Evolutionary conservation across 2,329 filamentous ascomycete genomes (phyloP).

Genomic region (Hypomyces perniciosus): DNA sequence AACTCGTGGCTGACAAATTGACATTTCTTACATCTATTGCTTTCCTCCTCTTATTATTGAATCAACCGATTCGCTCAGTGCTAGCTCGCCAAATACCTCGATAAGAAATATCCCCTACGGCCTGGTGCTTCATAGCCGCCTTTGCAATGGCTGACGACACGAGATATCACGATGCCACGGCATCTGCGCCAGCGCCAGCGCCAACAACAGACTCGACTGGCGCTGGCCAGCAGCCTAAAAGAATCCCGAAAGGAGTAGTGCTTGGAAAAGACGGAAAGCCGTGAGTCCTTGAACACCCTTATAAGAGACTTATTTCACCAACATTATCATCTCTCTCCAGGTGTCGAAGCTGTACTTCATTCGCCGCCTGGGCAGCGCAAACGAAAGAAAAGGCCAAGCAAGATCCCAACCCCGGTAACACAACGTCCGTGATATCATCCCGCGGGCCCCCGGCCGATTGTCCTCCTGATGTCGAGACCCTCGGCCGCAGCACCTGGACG

Average conservation of each 20-base stretch:
- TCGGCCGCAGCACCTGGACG: slow-evolving; percentile 89
- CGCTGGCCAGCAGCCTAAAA: slow-evolving; percentile 38
- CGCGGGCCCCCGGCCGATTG: slow-evolving; percentile 57
- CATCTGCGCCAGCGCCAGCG: slow-evolving; percentile 15
- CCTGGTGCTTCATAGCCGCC: too few relatives aligned
- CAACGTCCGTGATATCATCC: slow-evolving; percentile 26
- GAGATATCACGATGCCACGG: slow-evolving; percentile 23
- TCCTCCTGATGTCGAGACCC: slow-evolving; percentile 79
- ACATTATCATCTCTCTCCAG: slow-evolving; percentile 15
- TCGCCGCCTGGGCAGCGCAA: slow-evolving; percentile 23
- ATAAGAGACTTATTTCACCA: neutral
- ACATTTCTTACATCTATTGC: neutral
- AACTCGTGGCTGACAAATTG: slow-evolving; percentile 10
- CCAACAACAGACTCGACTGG: slow-evolving; percentile 14
- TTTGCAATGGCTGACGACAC: slow-evolving; percentile 33
- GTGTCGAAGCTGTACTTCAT: slow-evolving; percentile 29
- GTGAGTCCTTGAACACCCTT: slow-evolving; percentile 45
- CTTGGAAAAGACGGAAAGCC: slow-evolving; percentile 79
- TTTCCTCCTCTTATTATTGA: neutral
- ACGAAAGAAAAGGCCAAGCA: slow-evolving; percentile 24
- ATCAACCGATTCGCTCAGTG: neutral
- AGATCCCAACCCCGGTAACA: neutral
- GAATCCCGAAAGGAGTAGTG: slow-evolving; percentile 64
- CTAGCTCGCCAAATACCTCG: neutral
- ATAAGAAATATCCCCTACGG: neutral